Evolutionary conservation across 306 rosid species (phyloP).

Genomic region (Begonia loranthoides): DNA sequence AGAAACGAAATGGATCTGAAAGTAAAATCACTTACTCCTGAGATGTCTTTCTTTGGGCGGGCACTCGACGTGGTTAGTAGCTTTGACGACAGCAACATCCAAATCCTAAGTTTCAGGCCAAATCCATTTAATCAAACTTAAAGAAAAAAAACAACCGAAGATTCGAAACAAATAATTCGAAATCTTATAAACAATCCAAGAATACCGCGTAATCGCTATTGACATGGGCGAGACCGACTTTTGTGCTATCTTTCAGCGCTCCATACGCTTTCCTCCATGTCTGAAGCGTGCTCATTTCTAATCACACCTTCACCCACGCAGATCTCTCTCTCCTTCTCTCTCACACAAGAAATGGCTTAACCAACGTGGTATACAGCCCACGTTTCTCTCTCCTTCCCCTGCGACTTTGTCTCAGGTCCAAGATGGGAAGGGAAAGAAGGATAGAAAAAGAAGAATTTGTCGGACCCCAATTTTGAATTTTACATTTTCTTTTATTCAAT

Average conservation of each 20-base stretch:
- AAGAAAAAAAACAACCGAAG: neutral
- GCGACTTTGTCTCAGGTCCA: slow-evolving; percentile 20
- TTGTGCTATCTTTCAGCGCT: slow-evolving; percentile 84
- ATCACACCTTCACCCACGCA: slow-evolving; percentile 12
- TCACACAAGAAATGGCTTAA: neutral
- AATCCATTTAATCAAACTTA: slow-evolving; percentile 13
- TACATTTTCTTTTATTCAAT: too few relatives aligned
- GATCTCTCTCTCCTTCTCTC: slow-evolving; percentile 20
- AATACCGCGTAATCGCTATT: slow-evolving; percentile 91
- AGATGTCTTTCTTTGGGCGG: slow-evolving; percentile 97
- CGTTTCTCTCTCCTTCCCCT: slow-evolving; percentile 13
- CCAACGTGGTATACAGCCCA: slow-evolving; percentile 30
- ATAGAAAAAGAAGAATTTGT: too few relatives aligned
- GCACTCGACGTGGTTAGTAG: slow-evolving; percentile 95
- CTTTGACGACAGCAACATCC: slow-evolving; percentile 98
- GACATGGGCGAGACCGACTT: slow-evolving; percentile 99
- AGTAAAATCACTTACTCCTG: slow-evolving; percentile 44
- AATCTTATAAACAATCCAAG: neutral
- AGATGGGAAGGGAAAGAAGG: slow-evolving; percentile 24
- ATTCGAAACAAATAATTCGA: too few relatives aligned
- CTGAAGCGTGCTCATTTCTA: slow-evolving; percentile 86
- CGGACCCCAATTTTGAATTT: too few relatives aligned
- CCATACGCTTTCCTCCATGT: slow-evolving; percentile 97
- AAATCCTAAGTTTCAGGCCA: slow-evolving; percentile 64
- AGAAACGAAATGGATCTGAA: slow-evolving; percentile 26